Conservation (phyloP, 1,284 basidiomycete species). For the Abortiporus biennis region DNA sequence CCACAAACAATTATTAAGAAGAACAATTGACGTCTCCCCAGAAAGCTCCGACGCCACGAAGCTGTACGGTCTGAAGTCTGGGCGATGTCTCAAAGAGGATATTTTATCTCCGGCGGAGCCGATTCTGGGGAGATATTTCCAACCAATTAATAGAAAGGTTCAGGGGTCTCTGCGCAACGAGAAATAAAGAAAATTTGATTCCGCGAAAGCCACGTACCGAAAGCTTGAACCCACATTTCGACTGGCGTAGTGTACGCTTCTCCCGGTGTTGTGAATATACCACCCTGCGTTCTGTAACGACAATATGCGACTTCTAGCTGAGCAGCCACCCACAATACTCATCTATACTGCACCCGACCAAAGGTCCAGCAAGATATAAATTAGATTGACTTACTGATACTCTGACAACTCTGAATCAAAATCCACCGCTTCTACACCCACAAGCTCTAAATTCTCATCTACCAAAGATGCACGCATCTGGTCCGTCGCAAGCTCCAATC, state of each 20-base stretch:
- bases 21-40: too few relatives aligned
- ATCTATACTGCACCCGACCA: conserved; percentile 1
- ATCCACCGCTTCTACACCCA: conserved; percentile 73
- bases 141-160: neutral
- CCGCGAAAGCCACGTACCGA: conserved; percentile 55
- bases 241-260: conserved; percentile 80
- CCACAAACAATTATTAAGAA: too few relatives aligned
- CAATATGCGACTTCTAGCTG: neutral
- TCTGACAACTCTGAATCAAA: conserved; percentile 75
- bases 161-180: conserved; percentile 14
- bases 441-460: conserved; percentile 71
- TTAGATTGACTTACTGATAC: conserved; percentile 63
- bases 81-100: too few relatives aligned
- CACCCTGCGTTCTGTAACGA: conserved; percentile 63
- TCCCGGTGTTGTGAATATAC: conserved; percentile 78
- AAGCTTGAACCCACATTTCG: conserved; percentile 80
- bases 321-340: conserved; percentile 1
- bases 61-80: too few relatives aligned
- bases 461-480: conserved; percentile 75
- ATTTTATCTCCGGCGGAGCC: too few relatives aligned
- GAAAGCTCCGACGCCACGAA: too few relatives aligned
- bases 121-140: too few relatives aligned
- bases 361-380: conserved; percentile 3
- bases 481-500: conserved; percentile 75
- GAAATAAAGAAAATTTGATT: conserved; percentile 36